phyloP scores from a whole-genome alignment of 169 alveolate species.

The Miamiensis avidus region DNA sequence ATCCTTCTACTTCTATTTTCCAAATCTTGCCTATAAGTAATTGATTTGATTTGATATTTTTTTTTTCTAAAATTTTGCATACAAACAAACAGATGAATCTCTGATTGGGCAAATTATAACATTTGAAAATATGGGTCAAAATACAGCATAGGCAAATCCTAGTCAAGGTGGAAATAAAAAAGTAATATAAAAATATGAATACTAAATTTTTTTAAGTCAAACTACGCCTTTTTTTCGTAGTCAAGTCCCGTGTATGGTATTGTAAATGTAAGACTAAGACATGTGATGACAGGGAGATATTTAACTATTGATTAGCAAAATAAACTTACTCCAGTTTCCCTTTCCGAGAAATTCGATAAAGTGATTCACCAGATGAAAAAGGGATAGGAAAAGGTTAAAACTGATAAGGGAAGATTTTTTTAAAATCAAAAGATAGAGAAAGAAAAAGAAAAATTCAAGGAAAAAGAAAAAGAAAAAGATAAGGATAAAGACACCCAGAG shows the following conservation, averaged over 20 bases:
- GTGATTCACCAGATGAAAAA: not conserved
- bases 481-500: not conserved
- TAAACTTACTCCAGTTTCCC: not conserved
- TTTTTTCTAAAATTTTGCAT: no score
- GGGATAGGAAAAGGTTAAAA: not conserved
- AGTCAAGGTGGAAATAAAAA: not conserved
- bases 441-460: not conserved
- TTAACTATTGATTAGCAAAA: not conserved
- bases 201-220: not conserved
- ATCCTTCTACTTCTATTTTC: not conserved
- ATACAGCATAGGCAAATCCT: not conserved
- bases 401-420: not conserved
- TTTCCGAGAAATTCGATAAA: not conserved
- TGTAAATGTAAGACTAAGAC: not conserved
- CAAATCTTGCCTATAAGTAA: not conserved
- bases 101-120: not conserved
- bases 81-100: not conserved
- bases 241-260: not conserved
- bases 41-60: no score
- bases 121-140: not conserved
- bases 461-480: not conserved
- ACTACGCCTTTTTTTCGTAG: no score
- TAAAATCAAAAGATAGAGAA: no score
- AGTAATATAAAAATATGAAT: no score
- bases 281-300: not conserved